Evolutionary conservation across 1,284 basidiomycete species (phyloP).

Genomic region (Ustilago shanxiensis): DNA sequence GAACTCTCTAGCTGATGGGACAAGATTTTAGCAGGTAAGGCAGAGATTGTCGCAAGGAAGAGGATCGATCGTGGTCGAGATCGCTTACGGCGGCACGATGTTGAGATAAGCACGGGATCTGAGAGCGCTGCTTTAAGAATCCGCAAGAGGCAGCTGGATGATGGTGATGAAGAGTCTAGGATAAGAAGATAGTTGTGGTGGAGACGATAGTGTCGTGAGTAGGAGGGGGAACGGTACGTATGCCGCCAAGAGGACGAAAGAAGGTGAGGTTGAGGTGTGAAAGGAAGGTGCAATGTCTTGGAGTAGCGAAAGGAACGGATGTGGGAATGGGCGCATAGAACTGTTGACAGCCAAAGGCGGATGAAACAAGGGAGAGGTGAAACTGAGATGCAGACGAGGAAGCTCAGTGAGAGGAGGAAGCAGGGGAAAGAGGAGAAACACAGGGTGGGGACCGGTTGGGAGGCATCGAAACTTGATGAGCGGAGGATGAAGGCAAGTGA

Average conservation of each 20-base stretch:
- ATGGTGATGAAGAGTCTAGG: neutral
- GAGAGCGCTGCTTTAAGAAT: neutral
- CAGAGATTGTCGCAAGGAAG: constrained; percentile 9
- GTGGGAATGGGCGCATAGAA: constrained; percentile 6
- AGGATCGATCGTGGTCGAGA: neutral
- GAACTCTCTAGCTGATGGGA: neutral
- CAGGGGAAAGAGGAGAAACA: neutral
- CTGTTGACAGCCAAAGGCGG: constrained; percentile 3
- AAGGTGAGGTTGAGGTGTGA: constrained; percentile 12
- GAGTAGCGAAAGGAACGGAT: constrained; percentile 5
- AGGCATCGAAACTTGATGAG: neutral
- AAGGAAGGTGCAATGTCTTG: constrained; percentile 26
- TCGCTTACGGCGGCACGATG: neutral
- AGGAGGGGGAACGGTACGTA: neutral
- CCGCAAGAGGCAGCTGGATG: neutral
- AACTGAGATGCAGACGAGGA: constrained; percentile 3
- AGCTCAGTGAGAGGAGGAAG: neutral
- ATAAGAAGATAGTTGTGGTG: constrained; percentile 5
- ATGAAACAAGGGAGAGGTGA: constrained; percentile 12
- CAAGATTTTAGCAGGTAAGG: neutral
- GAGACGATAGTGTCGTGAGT: neutral
- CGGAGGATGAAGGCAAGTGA: constrained; percentile 7
- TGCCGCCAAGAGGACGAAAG: neutral
- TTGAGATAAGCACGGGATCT: neutral
- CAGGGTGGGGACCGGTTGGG: neutral